Evolutionary conservation across 257 asterid genomes (phyloP), one percentile per base, ranked within the genome.

Genomic region (Thymus quinquecostatus): DNA sequence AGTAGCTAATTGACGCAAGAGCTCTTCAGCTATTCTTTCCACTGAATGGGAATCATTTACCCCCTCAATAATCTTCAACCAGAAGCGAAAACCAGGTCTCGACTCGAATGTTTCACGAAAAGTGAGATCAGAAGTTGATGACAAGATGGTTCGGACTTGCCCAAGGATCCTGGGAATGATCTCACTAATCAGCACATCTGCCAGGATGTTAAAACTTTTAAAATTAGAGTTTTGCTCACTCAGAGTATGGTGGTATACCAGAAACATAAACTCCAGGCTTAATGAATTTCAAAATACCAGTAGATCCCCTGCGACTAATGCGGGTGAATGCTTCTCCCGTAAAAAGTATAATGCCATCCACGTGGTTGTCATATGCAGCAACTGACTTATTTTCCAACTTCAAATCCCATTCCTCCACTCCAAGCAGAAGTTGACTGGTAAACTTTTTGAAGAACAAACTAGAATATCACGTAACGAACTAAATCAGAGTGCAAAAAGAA

Each of bases 251-350:
- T 21, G 72, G 70, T 54, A 68, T 44, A 65, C 41, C 36, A 6
- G 43, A 74, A 43, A 66, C 67, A 63, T 62, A 48, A 62, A 54
- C 60, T 56, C 72, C 70, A 70, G 68, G 64, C 47, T 74, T 60
- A 54, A 72, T 43, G 69, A 70, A 13, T 68, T 13, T 69, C 36
- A 59, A 74, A 41, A 75, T 83, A 94, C 99, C 98, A 45, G 93
- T 78, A 71, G 95, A 89, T 53, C 99, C 99, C 78, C 99, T 88
- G 44, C 99, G 92, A 82, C 92, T 84, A 72, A 95, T 86, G 73
- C 94, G 95, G 49, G 93, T 73, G 87, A 87, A 84, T 69, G 78
- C 80, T 81, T 89, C 95, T 69, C 92, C 99, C 78, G 76, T 75
- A 79, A 95, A 88, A 69, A 80, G 73, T 58, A 88, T 80, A 53